These are phyloP conservation scores for Boletus vermiculosoides DNA, from an alignment of 768 basidiomycete species.

Conservation along the genomic window DNA sequence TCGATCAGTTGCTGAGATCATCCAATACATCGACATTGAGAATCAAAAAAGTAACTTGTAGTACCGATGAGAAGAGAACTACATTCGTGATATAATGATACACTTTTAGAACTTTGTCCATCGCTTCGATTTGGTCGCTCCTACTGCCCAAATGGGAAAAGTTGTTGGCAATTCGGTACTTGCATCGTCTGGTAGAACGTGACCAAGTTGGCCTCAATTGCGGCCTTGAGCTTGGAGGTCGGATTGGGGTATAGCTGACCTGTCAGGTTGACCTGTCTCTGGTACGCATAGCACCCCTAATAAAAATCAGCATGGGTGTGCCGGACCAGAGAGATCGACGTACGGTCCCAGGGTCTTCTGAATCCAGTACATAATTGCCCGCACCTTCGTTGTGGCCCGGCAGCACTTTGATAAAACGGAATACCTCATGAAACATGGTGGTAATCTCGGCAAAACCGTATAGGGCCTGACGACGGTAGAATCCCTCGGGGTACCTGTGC, in stretches of 20 bases:
- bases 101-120: not conserved
- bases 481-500: constrained; percentile 21
- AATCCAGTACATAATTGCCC: not conserved
- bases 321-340: not conserved
- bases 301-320: not conserved
- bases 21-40: not conserved
- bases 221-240: not conserved
- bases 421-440: not conserved
- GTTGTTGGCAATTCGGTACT: not conserved
- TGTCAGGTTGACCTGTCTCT: not conserved
- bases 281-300: not conserved
- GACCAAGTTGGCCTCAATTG: not conserved
- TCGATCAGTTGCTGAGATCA: not conserved
- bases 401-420: not conserved
- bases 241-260: not conserved
- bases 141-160: not conserved
- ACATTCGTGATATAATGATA: not conserved
- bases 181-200: not conserved
- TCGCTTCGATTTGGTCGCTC: not conserved
- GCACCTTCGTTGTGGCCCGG: not conserved
- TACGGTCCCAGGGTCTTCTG: not conserved
- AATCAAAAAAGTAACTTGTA: not conserved
- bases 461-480: constrained; percentile 19
- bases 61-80: not conserved
- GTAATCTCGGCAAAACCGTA: constrained; percentile 4